A percentile compares a stretch with the other conserved stretches of the same genome.
Evolutionary conservation across 169 alveolate genomes (phyloP).

Genomic region (Cryptosporidium sp.): DNA sequence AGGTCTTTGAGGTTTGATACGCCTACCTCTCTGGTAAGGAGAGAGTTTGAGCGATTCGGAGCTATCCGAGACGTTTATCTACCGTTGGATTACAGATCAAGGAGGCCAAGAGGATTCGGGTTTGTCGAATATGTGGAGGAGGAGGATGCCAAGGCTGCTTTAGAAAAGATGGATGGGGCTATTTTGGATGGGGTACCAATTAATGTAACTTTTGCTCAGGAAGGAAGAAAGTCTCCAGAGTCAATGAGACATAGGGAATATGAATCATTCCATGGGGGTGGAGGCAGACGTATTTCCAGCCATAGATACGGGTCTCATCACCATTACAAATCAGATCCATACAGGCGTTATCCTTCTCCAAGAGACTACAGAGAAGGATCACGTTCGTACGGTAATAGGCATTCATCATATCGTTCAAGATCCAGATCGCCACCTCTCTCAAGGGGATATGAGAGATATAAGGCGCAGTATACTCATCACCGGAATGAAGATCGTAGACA

Average conservation of each 20-base stretch:
- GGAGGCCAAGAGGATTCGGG: slow-evolving; percentile 90
- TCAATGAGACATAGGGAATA: slow-evolving; percentile 81
- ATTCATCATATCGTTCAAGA: neutral
- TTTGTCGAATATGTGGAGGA: slow-evolving; percentile 87
- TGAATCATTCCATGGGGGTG: neutral
- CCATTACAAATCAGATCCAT: slow-evolving; percentile 27
- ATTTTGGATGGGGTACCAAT: slow-evolving; percentile 82
- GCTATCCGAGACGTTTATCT: slow-evolving; percentile 88
- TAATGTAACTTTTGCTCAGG: slow-evolving; percentile 83
- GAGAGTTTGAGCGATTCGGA: slow-evolving; percentile 86
- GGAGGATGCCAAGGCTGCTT: slow-evolving; percentile 88
- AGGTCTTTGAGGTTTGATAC: slow-evolving; percentile 87
- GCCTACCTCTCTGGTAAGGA: slow-evolving; percentile 85
- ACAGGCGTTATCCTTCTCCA: slow-evolving; percentile 20
- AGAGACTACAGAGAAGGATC: slow-evolving; percentile 6
- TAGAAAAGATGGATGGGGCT: slow-evolving; percentile 85
- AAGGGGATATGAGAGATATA: neutral
- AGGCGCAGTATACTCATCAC: neutral
- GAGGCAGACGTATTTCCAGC: neutral
- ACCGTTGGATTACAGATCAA: slow-evolving; percentile 85
- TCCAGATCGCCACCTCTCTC: slow-evolving; percentile 3
- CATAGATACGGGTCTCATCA: neutral
- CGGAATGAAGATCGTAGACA: neutral
- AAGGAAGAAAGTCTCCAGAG: slow-evolving; percentile 88
- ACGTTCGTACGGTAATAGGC: neutral